Percentiles rank a stretch among this genome's conserved stretches.
Conservation (phyloP, 2,329 filamentous ascomycete species). For the Dothideomycetes sp. region DNA sequence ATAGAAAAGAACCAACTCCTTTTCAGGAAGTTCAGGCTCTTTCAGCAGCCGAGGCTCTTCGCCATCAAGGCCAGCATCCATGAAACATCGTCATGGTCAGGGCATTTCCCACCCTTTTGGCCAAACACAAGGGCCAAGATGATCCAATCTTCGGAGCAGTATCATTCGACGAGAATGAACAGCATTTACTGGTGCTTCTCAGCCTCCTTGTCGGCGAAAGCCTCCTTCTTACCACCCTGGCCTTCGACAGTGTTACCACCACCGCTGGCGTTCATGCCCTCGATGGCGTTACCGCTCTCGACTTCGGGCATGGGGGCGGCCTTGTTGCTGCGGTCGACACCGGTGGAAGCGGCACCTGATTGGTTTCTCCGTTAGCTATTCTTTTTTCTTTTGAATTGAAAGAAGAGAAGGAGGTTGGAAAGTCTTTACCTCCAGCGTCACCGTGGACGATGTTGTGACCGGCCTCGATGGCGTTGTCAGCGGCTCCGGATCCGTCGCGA, state of each 20-base stretch:
- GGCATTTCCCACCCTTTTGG: too few species aligned
- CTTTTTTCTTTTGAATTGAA: background rate
- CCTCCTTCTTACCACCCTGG: conserved; percentile 74
- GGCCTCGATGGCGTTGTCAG: conserved; percentile 32
- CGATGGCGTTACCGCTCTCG: conserved; percentile 31
- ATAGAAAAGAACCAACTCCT: too few species aligned
- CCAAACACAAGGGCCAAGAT: too few species aligned
- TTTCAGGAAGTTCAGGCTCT: too few species aligned
- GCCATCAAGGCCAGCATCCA: too few species aligned
- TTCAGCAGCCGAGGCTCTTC: too few species aligned
- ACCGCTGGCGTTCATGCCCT: conserved; percentile 28
- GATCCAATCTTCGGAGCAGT: too few species aligned
- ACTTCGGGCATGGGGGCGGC: conserved; percentile 30
- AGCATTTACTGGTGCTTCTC: conserved; percentile 36
- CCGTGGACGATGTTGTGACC: conserved; percentile 32
- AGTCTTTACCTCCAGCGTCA: conserved; percentile 26
- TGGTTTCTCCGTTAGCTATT: conserved; percentile 13
- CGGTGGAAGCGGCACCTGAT: conserved; percentile 17
- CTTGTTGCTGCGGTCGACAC: conserved; percentile 31
- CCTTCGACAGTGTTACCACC: conserved; percentile 44
- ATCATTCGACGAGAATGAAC: too few species aligned
- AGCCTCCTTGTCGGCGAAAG: conserved; percentile 75
- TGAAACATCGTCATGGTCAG: too few species aligned
- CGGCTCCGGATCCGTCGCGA: conserved; percentile 32
- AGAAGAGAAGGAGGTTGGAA: background rate